Conservation (phyloP, 2,329 filamentous ascomycete species). For the Hymenoscyphus fructigenus region DNA sequence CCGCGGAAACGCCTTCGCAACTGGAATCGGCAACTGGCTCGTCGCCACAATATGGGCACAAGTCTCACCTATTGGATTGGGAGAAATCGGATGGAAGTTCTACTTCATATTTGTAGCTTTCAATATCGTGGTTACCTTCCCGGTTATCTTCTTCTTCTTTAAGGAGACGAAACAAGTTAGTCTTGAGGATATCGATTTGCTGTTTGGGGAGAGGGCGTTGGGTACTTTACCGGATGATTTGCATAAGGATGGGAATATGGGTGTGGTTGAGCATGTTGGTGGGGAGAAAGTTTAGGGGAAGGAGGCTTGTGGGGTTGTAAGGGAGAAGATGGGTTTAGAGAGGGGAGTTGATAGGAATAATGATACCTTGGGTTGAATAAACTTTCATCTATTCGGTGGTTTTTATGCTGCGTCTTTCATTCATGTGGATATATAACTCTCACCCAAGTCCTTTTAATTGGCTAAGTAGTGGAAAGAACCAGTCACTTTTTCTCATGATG, state of each 20-base stretch:
- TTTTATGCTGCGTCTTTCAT: too few species aligned
- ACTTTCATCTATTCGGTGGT: too few species aligned
- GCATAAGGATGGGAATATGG: constrained; percentile 28
- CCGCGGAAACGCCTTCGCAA: constrained; percentile 56
- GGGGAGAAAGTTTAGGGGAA: background rate
- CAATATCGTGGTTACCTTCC: constrained; percentile 37
- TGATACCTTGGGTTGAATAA: background rate
- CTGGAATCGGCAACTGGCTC: constrained; percentile 58
- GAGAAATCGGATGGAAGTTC: constrained; percentile 50
- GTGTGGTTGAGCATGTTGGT: constrained; percentile 3
- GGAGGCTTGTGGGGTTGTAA: background rate
- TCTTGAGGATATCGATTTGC: constrained; percentile 37
- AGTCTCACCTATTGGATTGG: constrained; percentile 53
- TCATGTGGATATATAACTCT: too few species aligned
- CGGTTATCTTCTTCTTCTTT: constrained; percentile 36
- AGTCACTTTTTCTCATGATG: too few species aligned
- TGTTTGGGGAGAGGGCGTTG: constrained; percentile 40
- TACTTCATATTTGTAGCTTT: constrained; percentile 56
- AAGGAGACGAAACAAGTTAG: constrained; percentile 36
- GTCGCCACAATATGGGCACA: constrained; percentile 60
- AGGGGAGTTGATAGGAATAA: background rate
- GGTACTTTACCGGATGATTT: constrained; percentile 47
- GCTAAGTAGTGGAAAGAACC: too few species aligned
- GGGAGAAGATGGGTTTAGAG: background rate
- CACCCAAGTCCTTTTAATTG: too few species aligned